Percentiles rank a stretch among this genome's conserved stretches.
Evolutionary conservation across 1,284 basidiomycete species (phyloP).

Genomic region (Hymenochaete sp.): DNA sequence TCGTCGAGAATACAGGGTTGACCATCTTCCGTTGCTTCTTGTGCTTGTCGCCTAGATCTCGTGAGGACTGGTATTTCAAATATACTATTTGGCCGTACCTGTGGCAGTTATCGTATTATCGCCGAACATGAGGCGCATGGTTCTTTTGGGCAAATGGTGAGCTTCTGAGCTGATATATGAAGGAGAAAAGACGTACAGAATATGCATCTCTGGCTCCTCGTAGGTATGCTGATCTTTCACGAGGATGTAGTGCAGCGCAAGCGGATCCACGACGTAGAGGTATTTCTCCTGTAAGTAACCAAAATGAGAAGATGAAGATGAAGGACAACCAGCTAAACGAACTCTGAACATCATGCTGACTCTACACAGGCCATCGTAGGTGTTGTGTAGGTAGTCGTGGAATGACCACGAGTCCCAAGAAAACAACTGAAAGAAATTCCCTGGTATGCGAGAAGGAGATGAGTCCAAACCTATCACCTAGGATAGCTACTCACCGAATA

Average conservation of each 20-base stretch:
- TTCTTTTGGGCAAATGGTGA: background rate
- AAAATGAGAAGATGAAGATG: background rate
- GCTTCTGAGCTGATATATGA: conserved; percentile 14
- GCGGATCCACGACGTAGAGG: conserved; percentile 19
- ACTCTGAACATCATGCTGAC: conserved; percentile 23
- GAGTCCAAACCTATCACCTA: too few species aligned
- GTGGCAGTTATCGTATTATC: conserved; percentile 11
- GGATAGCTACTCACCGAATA: too few species aligned
- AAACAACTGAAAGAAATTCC: conserved; percentile 12
- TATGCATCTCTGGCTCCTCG: conserved; percentile 21
- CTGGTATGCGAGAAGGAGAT: too few species aligned
- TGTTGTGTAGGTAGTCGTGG: conserved; percentile 14
- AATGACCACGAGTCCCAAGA: conserved; percentile 12
- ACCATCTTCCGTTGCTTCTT: conserved; percentile 25
- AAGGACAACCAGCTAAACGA: conserved; percentile 27
- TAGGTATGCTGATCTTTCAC: conserved; percentile 27
- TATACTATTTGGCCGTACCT: too few species aligned
- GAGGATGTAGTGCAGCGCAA: conserved; percentile 25
- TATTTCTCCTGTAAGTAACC: conserved; percentile 13
- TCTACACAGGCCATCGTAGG: conserved; percentile 18
- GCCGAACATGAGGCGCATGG: background rate
- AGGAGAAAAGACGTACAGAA: conserved; percentile 18
- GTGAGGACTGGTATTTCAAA: background rate
- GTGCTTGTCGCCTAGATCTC: conserved; percentile 21
- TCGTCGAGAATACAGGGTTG: conserved; percentile 26